Conservation (phyloP, 2,329 filamentous ascomycete species). For the Epichloe sibirici region DNA sequence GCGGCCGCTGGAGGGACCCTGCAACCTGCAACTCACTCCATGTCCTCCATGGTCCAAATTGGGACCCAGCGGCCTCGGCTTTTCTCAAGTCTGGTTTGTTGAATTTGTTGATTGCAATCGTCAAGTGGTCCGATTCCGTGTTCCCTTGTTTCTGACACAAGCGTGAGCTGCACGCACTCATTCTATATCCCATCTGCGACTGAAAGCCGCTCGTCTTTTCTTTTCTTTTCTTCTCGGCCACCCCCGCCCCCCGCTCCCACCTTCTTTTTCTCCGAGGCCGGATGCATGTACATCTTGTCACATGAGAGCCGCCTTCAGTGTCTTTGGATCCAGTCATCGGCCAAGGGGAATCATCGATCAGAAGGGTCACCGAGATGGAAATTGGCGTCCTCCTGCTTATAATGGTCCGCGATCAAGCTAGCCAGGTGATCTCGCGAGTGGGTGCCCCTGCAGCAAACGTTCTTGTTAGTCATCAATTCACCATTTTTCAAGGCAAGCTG, state of each 20-base stretch:
- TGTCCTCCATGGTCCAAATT: no score
- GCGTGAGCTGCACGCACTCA: background rate
- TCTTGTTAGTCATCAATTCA: background rate
- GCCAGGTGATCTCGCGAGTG: constrained; percentile 63
- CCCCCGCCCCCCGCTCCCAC: background rate
- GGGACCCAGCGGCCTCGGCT: background rate
- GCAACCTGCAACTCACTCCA: background rate
- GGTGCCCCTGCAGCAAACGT: constrained; percentile 36
- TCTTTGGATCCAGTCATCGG: background rate
- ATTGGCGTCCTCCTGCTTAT: constrained; percentile 59
- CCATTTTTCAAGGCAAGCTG: background rate
- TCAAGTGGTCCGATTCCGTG: background rate
- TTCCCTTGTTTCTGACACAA: background rate
- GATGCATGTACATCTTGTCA: background rate
- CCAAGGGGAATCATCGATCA: constrained; percentile 9
- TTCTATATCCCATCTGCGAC: background rate
- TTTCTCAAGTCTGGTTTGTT: background rate
- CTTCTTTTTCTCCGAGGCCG: background rate
- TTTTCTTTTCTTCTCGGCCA: background rate
- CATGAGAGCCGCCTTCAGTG: background rate
- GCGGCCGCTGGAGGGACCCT: constrained; percentile 5
- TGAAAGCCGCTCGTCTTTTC: background rate
- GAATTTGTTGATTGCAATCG: background rate
- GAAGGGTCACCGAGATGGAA: constrained; percentile 35
- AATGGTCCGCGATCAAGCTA: constrained; percentile 62